Conservation (phyloP, 139 green algal genomes). For the Coelastrella sp. region DNA sequence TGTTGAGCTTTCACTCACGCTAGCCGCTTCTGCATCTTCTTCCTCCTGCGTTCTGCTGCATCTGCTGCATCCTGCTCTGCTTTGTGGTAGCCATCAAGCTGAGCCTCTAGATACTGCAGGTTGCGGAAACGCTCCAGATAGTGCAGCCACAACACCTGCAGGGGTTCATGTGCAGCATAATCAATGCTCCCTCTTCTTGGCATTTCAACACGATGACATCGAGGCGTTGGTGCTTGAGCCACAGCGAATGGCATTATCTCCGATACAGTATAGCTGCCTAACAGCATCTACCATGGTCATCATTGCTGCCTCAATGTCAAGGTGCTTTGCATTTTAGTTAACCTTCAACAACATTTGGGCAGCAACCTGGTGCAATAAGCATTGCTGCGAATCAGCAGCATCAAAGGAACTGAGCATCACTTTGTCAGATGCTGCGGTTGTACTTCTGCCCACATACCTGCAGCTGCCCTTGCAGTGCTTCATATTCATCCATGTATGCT, state of each 20-base stretch:
- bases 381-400: too few relatives aligned
- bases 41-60: constrained; percentile 69
- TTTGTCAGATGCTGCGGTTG: background rate
- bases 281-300: too few relatives aligned
- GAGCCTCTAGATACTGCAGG: constrained; percentile 79
- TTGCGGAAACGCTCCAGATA: constrained; percentile 78
- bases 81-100: constrained; percentile 42
- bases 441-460: constrained; percentile 14
- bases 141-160: constrained; percentile 50
- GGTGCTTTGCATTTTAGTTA: too few relatives aligned
- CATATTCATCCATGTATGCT: constrained; percentile 91
- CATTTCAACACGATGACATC: too few relatives aligned
- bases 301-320: too few relatives aligned
- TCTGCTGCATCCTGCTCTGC: constrained; percentile 79
- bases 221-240: background rate
- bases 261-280: too few relatives aligned
- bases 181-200: too few relatives aligned
- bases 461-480: constrained; percentile 82
- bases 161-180: background rate
- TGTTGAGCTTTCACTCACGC: constrained; percentile 48
- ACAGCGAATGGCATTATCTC: too few relatives aligned
- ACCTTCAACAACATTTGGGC: too few relatives aligned
- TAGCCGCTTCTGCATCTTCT: constrained; percentile 85
- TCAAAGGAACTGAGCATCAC: too few relatives aligned
- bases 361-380: background rate